phyloP scores from a whole-genome alignment of 805 yeast species.

The Saccharomycopsis sp. region DNA sequence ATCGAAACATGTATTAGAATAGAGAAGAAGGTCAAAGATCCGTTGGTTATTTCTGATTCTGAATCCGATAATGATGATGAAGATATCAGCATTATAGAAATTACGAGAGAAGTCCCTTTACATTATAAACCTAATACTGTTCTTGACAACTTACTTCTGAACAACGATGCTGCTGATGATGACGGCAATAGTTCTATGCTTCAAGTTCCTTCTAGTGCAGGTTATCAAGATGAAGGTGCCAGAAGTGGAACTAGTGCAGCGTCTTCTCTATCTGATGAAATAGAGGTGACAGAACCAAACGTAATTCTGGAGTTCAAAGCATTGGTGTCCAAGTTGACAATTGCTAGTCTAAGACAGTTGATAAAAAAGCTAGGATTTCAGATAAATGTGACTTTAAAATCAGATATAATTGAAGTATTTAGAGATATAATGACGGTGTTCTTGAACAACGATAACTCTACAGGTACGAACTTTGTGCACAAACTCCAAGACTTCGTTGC shows the following conservation, averaged over 20 bases:
- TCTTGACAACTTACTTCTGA: not conserved
- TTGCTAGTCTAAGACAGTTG: conserved; percentile 2
- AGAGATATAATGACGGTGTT: not conserved
- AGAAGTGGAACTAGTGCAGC: not conserved
- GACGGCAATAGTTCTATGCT: conserved; percentile 8
- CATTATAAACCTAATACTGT: not conserved
- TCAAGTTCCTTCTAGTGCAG: conserved; percentile 18
- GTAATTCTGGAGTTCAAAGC: not conserved
- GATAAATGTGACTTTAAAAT: not conserved
- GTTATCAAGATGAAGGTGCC: not conserved
- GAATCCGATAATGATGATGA: conserved; percentile 17
- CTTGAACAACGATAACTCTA: not conserved
- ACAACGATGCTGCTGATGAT: not conserved
- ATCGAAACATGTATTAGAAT: conserved; percentile 20
- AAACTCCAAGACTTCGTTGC: not conserved
- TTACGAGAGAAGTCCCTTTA: conserved; percentile 7
- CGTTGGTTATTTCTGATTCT: conserved; percentile 14
- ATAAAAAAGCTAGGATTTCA: conserved; percentile 14
- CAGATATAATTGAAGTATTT: not conserved
- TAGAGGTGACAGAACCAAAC: not conserved
- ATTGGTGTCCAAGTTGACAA: not conserved
- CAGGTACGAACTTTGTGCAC: not conserved
- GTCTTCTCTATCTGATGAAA: not conserved
- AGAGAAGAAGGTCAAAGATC: conserved; percentile 2
- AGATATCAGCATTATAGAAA: conserved; percentile 19